phyloP scores from a whole-genome alignment of 106 monocot genomes.

The Gastrodia elata region DNA sequence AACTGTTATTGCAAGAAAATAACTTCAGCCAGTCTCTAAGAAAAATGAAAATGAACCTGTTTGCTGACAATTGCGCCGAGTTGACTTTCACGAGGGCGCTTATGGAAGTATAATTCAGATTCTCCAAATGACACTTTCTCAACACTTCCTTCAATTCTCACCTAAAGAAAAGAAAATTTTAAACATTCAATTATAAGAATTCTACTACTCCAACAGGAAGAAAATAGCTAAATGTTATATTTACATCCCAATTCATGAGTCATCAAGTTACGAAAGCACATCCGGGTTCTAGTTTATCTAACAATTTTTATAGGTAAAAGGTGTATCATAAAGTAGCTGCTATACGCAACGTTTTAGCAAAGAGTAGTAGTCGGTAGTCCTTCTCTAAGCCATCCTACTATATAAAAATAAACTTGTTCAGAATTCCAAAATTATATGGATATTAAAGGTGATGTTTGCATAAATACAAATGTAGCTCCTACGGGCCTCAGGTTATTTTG shows the following conservation, averaged over 20 bases:
- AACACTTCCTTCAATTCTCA: slow-evolving; percentile 87
- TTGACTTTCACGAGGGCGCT: slow-evolving; percentile 88
- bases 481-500: background rate
- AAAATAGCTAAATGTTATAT: background rate
- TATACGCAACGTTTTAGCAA: background rate
- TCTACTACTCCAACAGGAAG: background rate
- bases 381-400: background rate
- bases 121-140: slow-evolving; percentile 68
- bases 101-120: slow-evolving; percentile 84
- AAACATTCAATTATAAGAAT: background rate
- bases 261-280: background rate
- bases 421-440: background rate
- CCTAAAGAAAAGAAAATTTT: slow-evolving; percentile 27
- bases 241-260: background rate
- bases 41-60: slow-evolving; percentile 42
- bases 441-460: background rate
- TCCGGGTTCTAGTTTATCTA: background rate
- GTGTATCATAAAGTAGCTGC: too few species aligned
- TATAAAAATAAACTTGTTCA: background rate
- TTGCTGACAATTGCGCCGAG: slow-evolving; percentile 89
- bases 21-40: background rate
- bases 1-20: background rate
- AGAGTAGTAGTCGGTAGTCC: background rate
- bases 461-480: background rate
- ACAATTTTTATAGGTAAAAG: too few species aligned